These are phyloP conservation scores for Leishmania gerbilli DNA, from an alignment of 208 protist genomes.

Conservation along the genomic window DNA sequence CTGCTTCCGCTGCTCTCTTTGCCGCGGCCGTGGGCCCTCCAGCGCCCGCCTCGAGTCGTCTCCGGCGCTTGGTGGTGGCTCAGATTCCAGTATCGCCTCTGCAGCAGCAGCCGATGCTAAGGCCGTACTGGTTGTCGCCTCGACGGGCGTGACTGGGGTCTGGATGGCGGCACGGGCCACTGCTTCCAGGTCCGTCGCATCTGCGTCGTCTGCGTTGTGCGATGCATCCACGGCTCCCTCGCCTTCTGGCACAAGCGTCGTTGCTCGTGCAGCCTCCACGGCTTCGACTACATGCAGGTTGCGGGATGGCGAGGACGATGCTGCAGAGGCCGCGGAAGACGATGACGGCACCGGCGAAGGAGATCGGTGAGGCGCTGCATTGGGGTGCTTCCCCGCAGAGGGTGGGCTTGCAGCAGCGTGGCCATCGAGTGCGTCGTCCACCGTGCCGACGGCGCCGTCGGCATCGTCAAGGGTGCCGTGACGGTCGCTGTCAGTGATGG, in stretches of 20 bases:
- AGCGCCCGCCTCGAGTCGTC: neutral
- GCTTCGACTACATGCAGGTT: neutral
- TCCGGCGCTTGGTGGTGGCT: neutral
- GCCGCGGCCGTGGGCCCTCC: neutral
- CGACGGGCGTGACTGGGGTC: neutral
- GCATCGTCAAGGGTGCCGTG: neutral
- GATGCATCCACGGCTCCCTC: neutral
- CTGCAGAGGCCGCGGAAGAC: neutral
- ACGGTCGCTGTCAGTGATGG: neutral
- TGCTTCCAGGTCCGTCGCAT: neutral
- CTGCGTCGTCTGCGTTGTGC: neutral
- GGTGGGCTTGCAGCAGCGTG: neutral
- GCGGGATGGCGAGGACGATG: neutral
- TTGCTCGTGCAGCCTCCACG: neutral
- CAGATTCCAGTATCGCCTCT: neutral
- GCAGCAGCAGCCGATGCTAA: neutral
- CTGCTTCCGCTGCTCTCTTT: neutral
- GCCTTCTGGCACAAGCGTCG: neutral
- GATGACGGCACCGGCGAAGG: slow-evolving; percentile 1
- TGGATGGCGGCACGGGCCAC: neutral
- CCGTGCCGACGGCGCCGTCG: neutral
- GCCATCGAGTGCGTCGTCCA: neutral
- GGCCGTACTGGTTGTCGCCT: neutral
- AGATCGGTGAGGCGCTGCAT: neutral
- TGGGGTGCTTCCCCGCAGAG: neutral